Base-by-base conservation (phyloP, 208 protist genomes). In the Cochliopodium minus region DNA sequence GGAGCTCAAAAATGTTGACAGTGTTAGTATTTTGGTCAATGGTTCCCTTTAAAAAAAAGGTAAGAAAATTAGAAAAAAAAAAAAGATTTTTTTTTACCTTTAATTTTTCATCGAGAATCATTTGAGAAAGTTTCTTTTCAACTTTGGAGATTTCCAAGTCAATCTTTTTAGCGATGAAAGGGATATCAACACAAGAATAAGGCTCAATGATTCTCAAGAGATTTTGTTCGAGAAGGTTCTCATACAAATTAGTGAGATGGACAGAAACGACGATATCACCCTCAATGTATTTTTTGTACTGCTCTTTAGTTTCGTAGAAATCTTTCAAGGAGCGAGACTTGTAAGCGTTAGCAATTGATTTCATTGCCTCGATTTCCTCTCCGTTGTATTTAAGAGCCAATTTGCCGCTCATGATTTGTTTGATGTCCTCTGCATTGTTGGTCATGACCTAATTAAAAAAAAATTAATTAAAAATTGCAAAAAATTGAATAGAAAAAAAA, bases 21-120 rank as follows among this genome's bases (percentile, higher is more conserved):
- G 59, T 72, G 38, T 65, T 72, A 17, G 67, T 67, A 39, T 75
- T 81, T 63, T 87, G 81, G 66, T 89, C 81, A 20, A 89, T n/a
- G n/a, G n/a, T n/a, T n/a, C n/a, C n/a, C n/a, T n/a, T n/a, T n/a
- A n/a, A n/a, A n/a, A n/a, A n/a, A n/a, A n/a, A n/a, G n/a, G n/a
- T n/a, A n/a, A n/a, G n/a, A n/a, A n/a, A n/a, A n/a, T n/a, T n/a
- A n/a, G n/a, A n/a, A n/a, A n/a, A 63, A 39, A 83, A n/a, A n/a
- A n/a, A n/a, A n/a, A n/a, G n/a, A n/a, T n/a, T n/a, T n/a, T n/a
- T n/a, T n/a, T n/a, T 86, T 49, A 91, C 94, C 35, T 67, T 61
- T 40, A 97, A 79, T 67, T 94, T 93, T 36, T 91, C 82, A 72
- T 97, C 94, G 0, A 98, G 72, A 62, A 98, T 98, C 67, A 98